These are phyloP conservation scores for Cubamyces lactineus DNA, from an alignment of 768 basidiomycete genomes.

Conservation along the genomic window DNA sequence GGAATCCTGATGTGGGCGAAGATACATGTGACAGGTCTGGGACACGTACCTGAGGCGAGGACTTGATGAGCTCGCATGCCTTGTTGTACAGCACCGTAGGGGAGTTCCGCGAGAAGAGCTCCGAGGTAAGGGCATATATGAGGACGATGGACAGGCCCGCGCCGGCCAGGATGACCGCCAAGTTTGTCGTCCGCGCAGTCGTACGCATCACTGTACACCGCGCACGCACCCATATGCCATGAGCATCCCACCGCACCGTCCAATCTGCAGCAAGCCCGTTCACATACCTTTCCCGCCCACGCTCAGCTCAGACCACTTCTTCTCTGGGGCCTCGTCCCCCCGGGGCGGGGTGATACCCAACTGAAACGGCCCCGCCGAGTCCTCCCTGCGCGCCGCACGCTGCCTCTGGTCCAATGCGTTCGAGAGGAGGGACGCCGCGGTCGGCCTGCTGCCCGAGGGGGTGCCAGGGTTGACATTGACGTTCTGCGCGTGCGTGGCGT, in stretches of 20 bases:
- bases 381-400: slow-evolving; percentile 45
- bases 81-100: slow-evolving; percentile 79
- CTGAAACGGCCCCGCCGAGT: slow-evolving; percentile 77
- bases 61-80: slow-evolving; percentile 53
- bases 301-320: slow-evolving; percentile 82
- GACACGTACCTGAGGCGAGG: slow-evolving; percentile 46
- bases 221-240: not conserved
- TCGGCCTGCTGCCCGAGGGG: slow-evolving; percentile 25
- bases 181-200: slow-evolving; percentile 54
- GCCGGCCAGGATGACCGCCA: slow-evolving; percentile 68
- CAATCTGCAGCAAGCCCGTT: not conserved
- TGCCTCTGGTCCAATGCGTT: slow-evolving; percentile 67
- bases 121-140: slow-evolving; percentile 78
- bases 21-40: not conserved
- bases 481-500: slow-evolving; percentile 46
- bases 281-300: slow-evolving; percentile 74
- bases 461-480: slow-evolving; percentile 5
- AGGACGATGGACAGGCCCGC: slow-evolving; percentile 79
- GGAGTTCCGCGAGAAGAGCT: slow-evolving; percentile 87
- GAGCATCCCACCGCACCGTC: not conserved
- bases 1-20: not conserved
- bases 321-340: slow-evolving; percentile 54
- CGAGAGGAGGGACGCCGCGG: slow-evolving; percentile 52
- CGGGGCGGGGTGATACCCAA: slow-evolving; percentile 67
- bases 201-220: slow-evolving; percentile 49